Evolutionary conservation across 805 yeast species (phyloP).

Genomic region (Metschnikowia baotianmanensis): DNA sequence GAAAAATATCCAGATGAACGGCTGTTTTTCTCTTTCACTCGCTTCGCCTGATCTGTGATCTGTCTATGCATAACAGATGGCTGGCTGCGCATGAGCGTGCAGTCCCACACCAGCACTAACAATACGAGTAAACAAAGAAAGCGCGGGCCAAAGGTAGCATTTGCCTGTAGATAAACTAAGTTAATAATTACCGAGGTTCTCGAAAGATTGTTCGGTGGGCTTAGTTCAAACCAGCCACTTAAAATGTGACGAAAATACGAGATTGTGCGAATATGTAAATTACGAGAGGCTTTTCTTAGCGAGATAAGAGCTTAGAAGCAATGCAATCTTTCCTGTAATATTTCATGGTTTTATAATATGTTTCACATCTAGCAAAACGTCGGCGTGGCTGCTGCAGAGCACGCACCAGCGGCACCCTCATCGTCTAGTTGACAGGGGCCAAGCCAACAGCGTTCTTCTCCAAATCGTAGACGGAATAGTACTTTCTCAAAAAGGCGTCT

Average conservation of each 20-base stretch:
- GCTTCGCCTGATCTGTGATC: background rate
- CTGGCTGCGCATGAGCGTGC: slow-evolving; percentile 13
- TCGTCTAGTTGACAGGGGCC: slow-evolving; percentile 57
- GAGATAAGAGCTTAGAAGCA: too few relatives aligned
- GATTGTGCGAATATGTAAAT: too few relatives aligned
- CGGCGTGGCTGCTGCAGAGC: background rate
- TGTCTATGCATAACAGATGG: slow-evolving; percentile 14
- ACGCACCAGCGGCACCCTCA: background rate
- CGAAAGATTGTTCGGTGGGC: too few relatives aligned
- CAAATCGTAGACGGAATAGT: slow-evolving; percentile 90
- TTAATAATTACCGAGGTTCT: too few relatives aligned
- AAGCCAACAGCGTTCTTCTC: slow-evolving; percentile 92
- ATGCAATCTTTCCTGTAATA: too few relatives aligned
- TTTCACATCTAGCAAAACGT: background rate
- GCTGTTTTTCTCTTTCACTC: background rate
- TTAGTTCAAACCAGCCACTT: too few relatives aligned
- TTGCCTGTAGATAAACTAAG: too few relatives aligned
- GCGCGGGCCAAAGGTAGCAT: too few relatives aligned
- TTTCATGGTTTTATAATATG: background rate
- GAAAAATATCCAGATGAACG: too few relatives aligned
- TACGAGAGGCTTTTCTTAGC: too few relatives aligned
- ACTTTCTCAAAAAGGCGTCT: slow-evolving; percentile 94
- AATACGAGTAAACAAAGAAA: too few relatives aligned
- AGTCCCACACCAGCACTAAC: slow-evolving; percentile 1
- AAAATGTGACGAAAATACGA: too few relatives aligned